Conservation (phyloP, 2,329 filamentous ascomycete genomes). For the Phaeosphaeriaceae sp. region DNA sequence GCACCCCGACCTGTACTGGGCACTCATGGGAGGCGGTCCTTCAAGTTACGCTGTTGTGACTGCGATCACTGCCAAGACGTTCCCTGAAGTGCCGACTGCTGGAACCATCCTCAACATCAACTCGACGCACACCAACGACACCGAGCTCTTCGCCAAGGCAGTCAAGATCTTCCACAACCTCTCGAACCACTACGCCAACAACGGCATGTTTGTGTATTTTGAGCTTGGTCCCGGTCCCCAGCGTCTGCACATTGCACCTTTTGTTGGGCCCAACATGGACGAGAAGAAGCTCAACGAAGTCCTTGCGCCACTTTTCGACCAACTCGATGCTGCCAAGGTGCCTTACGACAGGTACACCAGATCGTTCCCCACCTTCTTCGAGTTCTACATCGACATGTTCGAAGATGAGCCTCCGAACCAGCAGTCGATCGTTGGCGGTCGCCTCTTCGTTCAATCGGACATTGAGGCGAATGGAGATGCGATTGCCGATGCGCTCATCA, state of each 20-base stretch:
- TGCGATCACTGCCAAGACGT: constrained; percentile 43
- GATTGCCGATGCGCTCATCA: constrained; percentile 36
- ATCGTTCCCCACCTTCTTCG: constrained; percentile 45
- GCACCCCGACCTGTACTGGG: constrained; percentile 50
- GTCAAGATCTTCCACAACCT: constrained; percentile 45
- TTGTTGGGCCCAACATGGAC: constrained; percentile 44
- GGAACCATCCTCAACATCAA: constrained; percentile 47
- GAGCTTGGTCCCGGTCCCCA: constrained; percentile 34
- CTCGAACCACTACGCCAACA: constrained; percentile 40
- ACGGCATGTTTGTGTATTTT: constrained; percentile 49
- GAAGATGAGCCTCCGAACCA: constrained; percentile 42
- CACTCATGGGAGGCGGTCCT: constrained; percentile 44
- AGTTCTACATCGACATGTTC: constrained; percentile 48
- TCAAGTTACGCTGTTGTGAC: constrained; percentile 41
- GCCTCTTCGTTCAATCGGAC: constrained; percentile 41
- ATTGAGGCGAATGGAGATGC: constrained; percentile 30
- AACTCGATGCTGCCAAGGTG: constrained; percentile 39
- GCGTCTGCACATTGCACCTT: constrained; percentile 41
- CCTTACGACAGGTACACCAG: constrained; percentile 38
- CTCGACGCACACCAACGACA: constrained; percentile 44
- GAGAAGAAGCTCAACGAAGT: constrained; percentile 32
- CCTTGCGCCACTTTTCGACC: constrained; percentile 36
- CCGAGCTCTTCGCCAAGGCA: constrained; percentile 34
- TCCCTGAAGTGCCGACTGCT: constrained; percentile 42
- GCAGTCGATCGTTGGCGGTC: constrained; percentile 42